phyloP scores from a whole-genome alignment of 2,329 filamentous ascomycete species.

The Colletotrichum endophyticum region DNA sequence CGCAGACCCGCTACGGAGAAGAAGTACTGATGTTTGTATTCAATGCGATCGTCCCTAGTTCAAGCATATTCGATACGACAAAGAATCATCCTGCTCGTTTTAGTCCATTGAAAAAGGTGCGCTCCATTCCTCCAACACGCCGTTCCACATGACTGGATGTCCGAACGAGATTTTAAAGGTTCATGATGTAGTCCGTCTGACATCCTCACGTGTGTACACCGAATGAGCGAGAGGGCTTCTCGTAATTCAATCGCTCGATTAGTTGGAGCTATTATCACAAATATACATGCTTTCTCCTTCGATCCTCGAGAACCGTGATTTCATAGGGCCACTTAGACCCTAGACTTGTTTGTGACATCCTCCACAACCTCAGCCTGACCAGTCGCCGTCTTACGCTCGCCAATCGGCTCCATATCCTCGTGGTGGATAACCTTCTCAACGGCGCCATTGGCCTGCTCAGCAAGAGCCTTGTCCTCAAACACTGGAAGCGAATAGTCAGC shows the following conservation, averaged over 20 bases:
- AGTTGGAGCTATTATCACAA: not conserved
- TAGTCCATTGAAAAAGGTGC: not conserved
- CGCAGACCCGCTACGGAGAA: not conserved
- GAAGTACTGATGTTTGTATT: not conserved
- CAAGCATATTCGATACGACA: not conserved
- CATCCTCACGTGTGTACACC: not conserved
- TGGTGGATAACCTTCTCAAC: slow-evolving; percentile 32
- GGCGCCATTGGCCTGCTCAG: slow-evolving; percentile 29
- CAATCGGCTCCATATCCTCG: slow-evolving; percentile 19
- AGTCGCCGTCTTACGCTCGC: not conserved
- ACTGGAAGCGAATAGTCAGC: slow-evolving; percentile 18
- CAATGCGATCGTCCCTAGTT: fast-evolving
- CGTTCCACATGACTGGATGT: not conserved
- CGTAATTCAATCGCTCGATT: not conserved
- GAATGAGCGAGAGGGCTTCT: not conserved
- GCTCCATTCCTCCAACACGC: not conserved
- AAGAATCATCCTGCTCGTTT: not conserved
- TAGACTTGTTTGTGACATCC: slow-evolving; percentile 1
- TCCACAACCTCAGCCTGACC: slow-evolving; percentile 4
- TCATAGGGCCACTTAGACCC: not conserved
- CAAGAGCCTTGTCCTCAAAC: slow-evolving; percentile 34
- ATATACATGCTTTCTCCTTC: not conserved
- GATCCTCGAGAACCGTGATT: not conserved
- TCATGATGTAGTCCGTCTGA: not conserved
- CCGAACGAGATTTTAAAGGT: not conserved